Evolutionary conservation across 495 filamentous ascomycete genomes (phyloP), one percentile per base, ranked within the genome.

Genomic region (Cladorrhinum samala): DNA sequence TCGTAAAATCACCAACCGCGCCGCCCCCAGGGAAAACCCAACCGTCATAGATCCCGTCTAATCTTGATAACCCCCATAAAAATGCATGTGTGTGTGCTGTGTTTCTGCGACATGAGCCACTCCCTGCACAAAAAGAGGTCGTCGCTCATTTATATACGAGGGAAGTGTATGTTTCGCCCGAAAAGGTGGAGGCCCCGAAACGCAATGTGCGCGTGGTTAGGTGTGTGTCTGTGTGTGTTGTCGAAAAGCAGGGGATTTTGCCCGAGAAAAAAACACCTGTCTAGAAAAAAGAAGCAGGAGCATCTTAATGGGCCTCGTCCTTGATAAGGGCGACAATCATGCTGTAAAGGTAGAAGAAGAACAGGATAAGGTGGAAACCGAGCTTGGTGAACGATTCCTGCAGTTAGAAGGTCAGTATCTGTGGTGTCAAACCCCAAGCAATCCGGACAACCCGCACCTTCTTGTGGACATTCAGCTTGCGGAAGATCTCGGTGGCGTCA

Each of bases 281-380:
- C 16, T 30, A 16, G 40, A 40, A 17, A 36, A 14, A 24, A 37
- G 11, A 17, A 17, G 19, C 24, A 14, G 37, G 36, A 27, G 39
- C 18, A 30, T 55, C 57, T 77, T 81, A 96, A 72, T 91, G 78
- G 42, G 88, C 83, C 73, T 98, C 93, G 68, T 99, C 94, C 62
- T 86, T 84, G 78, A 99, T 99, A 49, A 97, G 77, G 54, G 92
- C 92, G 49, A 96, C 93, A 54, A 99, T 99, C 94, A 99, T 99
- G 75, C 83, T 92, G 83, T 97, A 99, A 21, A 99, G 84, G 75
- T 99, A 99, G 83, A 96, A 99, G 81, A 99, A 99, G 82, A 99
- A 99, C 87, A 99, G 94, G 74, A 97, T 68, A 37, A 99, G 83
- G 71, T 97, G 93, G 82, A 99, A 97, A 53, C 92, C 94, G 36